These are phyloP conservation scores for Hamamelis virginiana DNA, from an alignment of 164 flowering plant species.

Conservation along the genomic window DNA sequence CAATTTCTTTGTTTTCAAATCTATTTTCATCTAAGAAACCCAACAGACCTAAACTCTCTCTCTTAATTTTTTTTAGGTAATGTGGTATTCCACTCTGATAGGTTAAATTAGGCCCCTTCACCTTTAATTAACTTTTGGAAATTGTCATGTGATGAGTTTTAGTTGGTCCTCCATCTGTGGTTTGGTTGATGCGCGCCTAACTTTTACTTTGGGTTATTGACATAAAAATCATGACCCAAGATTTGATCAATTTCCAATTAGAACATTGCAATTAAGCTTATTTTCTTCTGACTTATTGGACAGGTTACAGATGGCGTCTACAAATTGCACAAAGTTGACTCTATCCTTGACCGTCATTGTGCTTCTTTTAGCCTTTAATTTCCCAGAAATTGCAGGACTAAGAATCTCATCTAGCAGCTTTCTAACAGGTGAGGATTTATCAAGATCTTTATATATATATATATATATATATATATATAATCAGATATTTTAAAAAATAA, in stretches of 20 bases:
- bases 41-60: not conserved
- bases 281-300: constrained; percentile 3
- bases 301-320: constrained; percentile 32
- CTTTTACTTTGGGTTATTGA: too few species aligned
- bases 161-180: too few species aligned
- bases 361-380: constrained; percentile 6
- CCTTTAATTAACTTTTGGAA: too few species aligned
- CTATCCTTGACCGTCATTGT: constrained; percentile 11
- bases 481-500: not conserved
- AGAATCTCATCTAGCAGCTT: not conserved
- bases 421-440: constrained; percentile 14
- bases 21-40: not conserved
- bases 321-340: not conserved
- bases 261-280: not conserved
- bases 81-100: too few species aligned
- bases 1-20: not conserved
- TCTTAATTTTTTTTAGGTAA: too few species aligned
- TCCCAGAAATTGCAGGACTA: constrained; percentile 17
- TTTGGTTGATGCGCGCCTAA: too few species aligned
- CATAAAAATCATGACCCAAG: too few species aligned
- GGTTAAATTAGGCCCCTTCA: too few species aligned
- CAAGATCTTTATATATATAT: not conserved
- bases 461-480: not conserved
- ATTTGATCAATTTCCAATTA: not conserved
- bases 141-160: too few species aligned